Evolutionary conservation across 164 flowering plant species (phyloP).

Genomic region (Brasenia schreberi): DNA sequence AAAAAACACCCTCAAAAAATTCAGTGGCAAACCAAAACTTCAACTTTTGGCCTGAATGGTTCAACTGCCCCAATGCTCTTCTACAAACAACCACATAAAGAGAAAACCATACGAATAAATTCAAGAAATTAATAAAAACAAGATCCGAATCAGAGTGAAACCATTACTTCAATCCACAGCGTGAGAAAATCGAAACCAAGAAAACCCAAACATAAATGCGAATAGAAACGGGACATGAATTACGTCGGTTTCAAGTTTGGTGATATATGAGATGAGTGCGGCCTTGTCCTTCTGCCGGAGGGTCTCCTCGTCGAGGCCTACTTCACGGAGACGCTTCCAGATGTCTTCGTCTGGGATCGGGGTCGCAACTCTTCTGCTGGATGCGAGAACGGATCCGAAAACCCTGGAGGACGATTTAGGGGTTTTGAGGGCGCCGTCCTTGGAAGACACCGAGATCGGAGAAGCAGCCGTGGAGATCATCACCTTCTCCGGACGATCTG

Average conservation of each 20-base stretch:
- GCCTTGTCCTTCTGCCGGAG: conserved; percentile 78
- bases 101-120: too few relatives aligned
- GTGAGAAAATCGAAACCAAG: neutral
- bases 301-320: conserved; percentile 84
- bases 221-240: neutral
- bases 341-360: conserved; percentile 52
- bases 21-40: too few relatives aligned
- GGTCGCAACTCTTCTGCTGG: conserved; percentile 8
- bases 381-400: conserved; percentile 12
- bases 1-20: too few relatives aligned
- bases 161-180: neutral
- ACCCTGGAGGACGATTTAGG: conserved; percentile 24
- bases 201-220: neutral
- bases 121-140: too few relatives aligned
- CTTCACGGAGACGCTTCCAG: conserved; percentile 65
- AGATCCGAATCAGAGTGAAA: too few relatives aligned
- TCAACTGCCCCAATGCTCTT: too few relatives aligned
- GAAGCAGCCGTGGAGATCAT: neutral
- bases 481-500: neutral
- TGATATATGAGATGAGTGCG: conserved; percentile 72
- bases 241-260: conserved; percentile 89
- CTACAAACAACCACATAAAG: too few relatives aligned
- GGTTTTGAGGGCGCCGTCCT: neutral
- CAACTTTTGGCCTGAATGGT: too few relatives aligned
- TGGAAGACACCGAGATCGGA: neutral